A percentile compares a stretch with the other conserved stretches of the same genome.
These are phyloP conservation scores for Pseudogymnoascus sp. DNA, from an alignment of 2,329 filamentous ascomycete species.

Conservation along the genomic window DNA sequence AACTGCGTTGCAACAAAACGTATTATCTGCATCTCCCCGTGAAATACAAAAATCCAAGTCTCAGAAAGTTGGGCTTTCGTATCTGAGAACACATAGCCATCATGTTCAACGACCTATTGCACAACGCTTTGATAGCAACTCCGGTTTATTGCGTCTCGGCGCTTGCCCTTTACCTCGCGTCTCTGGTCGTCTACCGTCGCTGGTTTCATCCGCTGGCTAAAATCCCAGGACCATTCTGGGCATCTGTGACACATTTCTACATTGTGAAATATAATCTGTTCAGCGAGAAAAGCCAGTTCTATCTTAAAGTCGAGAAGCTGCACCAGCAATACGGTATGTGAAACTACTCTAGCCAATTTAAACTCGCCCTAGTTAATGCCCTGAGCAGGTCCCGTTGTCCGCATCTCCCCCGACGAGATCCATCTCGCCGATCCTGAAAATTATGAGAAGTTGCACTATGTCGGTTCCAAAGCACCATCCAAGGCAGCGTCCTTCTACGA, in stretches of 20 bases:
- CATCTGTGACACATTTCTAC: constrained; percentile 28
- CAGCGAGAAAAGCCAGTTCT: constrained; percentile 15
- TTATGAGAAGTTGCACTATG: constrained; percentile 21
- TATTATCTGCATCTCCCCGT: neutral
- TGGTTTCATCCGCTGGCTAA: constrained; percentile 27
- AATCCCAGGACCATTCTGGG: constrained; percentile 28
- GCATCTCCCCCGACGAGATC: constrained; percentile 26
- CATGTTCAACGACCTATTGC: neutral
- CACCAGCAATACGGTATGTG: constrained; percentile 19
- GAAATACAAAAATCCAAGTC: too few species aligned
- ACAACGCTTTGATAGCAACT: neutral
- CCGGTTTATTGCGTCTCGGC: neutral
- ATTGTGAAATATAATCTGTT: neutral
- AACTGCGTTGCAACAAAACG: neutral
- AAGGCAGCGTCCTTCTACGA: constrained; percentile 19
- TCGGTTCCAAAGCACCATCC: constrained; percentile 15
- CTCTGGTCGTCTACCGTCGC: constrained; percentile 19
- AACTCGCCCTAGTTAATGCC: neutral
- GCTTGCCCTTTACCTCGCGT: neutral
- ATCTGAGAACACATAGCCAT: too few species aligned
- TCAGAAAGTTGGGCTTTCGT: too few species aligned
- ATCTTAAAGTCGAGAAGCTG: constrained; percentile 15
- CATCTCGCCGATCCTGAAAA: constrained; percentile 24
- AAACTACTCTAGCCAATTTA: neutral
- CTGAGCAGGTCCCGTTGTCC: constrained; percentile 22